A percentile compares a stretch with the other conserved stretches of the same genome.
Evolutionary conservation across 768 basidiomycete species (phyloP).

Genomic region (Auriscalpium vulgare): DNA sequence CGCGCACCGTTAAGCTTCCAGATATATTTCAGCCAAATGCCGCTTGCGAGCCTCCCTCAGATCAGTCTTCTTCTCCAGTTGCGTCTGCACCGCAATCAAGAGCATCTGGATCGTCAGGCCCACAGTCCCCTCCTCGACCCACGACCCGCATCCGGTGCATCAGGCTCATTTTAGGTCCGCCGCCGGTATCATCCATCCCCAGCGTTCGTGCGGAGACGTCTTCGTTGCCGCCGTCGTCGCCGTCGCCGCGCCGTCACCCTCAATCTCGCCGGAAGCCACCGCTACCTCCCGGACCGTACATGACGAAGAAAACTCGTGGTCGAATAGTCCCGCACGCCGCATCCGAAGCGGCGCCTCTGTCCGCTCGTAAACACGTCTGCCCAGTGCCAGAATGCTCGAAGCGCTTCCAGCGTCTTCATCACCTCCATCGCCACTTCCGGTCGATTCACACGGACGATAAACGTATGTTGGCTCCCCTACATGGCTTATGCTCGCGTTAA

Average conservation of each 20-base stretch:
- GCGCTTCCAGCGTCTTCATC: constrained; percentile 72
- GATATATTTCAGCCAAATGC: too few relatives aligned
- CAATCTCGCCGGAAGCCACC: constrained; percentile 38
- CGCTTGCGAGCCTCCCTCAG: too few relatives aligned
- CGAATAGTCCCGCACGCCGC: constrained; percentile 47
- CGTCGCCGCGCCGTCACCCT: constrained; percentile 30
- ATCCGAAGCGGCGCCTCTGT: constrained; percentile 18
- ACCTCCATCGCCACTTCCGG: constrained; percentile 74
- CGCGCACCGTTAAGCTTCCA: too few relatives aligned
- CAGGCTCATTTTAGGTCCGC: too few relatives aligned
- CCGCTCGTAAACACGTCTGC: constrained; percentile 49
- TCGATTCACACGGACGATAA: constrained; percentile 81
- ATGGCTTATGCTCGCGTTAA: too few relatives aligned
- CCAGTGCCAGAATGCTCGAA: constrained; percentile 67
- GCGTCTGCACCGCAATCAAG: too few relatives aligned
- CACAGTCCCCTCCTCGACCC: too few relatives aligned
- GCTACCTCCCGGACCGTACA: constrained; percentile 34
- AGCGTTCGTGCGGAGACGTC: neutral
- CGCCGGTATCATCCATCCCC: too few relatives aligned
- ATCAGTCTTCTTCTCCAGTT: too few relatives aligned
- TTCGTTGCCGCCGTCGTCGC: neutral
- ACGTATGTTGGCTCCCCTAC: constrained; percentile 40
- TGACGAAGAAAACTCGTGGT: constrained; percentile 75
- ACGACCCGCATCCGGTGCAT: too few relatives aligned
- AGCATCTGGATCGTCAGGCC: too few relatives aligned